These are phyloP conservation scores for Euphorbia celastroides DNA, from an alignment of 441 rosid genomes.

Conservation along the genomic window DNA sequence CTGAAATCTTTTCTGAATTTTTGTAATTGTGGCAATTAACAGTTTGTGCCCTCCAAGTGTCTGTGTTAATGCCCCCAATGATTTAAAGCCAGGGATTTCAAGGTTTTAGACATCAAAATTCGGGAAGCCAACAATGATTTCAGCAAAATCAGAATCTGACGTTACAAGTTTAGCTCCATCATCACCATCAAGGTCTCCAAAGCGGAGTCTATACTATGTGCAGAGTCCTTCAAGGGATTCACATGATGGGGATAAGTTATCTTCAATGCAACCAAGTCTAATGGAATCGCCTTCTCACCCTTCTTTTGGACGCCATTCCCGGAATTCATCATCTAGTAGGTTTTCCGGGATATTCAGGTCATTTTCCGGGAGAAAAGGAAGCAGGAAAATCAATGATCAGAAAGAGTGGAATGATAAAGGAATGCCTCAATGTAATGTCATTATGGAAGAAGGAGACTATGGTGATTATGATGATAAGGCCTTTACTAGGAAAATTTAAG, in stretches of 20 bases:
- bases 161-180: conserved; percentile 70
- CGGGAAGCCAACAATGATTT: conserved; percentile 18
- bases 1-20: not conserved
- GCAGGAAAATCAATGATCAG: conserved; percentile 41
- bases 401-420: conserved; percentile 79
- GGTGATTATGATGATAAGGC: conserved; percentile 57
- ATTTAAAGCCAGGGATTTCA: not conserved
- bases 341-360: conserved; percentile 78
- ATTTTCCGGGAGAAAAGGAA: conserved; percentile 56
- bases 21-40: not conserved
- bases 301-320: conserved; percentile 63
- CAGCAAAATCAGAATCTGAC: conserved; percentile 66
- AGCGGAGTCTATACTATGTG: conserved; percentile 57
- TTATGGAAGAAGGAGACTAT: conserved; percentile 66
- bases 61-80: not conserved
- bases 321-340: conserved; percentile 78
- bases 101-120: not conserved
- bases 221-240: conserved; percentile 88
- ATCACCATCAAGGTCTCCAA: conserved; percentile 58
- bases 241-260: conserved; percentile 71
- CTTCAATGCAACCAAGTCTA: conserved; percentile 66
- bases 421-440: conserved; percentile 82
- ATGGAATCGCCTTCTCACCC: conserved; percentile 86
- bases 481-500: conserved; percentile 55
- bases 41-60: not conserved